phyloP scores from a whole-genome alignment of 257 asterid genomes.

The Linaria vulgaris region DNA sequence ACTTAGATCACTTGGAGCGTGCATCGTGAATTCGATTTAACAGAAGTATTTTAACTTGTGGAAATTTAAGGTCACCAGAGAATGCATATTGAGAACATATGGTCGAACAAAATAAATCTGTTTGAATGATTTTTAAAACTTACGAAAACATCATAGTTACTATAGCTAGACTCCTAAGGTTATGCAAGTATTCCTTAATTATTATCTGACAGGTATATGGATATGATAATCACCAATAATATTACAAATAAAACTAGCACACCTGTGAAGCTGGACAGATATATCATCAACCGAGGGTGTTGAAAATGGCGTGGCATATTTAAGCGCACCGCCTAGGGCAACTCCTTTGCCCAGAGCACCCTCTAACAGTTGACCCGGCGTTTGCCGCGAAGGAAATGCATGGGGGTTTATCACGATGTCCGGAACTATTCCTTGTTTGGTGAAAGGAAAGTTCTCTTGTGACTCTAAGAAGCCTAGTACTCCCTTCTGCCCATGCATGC shows the following conservation, averaged over 20 bases:
- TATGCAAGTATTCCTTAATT: not conserved
- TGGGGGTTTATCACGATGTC: constrained; percentile 95
- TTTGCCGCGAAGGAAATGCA: constrained; percentile 96
- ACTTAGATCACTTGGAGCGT: constrained; percentile 10
- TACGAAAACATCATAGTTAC: too few relatives aligned
- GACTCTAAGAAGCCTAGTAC: constrained; percentile 87
- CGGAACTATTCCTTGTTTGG: constrained; percentile 84
- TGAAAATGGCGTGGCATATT: constrained; percentile 91
- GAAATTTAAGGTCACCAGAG: too few relatives aligned
- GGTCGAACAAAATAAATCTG: too few relatives aligned
- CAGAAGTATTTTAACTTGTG: too few relatives aligned
- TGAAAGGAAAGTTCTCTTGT: constrained; percentile 92
- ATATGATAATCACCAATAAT: too few relatives aligned
- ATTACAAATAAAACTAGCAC: constrained; percentile 7
- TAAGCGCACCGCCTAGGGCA: constrained; percentile 71
- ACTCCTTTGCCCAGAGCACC: constrained; percentile 89
- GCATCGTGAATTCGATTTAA: not conserved
- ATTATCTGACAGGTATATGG: not conserved
- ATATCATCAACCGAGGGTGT: constrained; percentile 70
- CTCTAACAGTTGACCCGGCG: constrained; percentile 92
- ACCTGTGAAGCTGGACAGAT: constrained; percentile 84
- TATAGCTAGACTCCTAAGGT: too few relatives aligned
- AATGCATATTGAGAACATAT: too few relatives aligned
- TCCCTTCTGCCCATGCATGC: constrained; percentile 99
- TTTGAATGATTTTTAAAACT: too few relatives aligned